These are phyloP conservation scores for Periconia macrospinosa DNA, from an alignment of 2,329 filamentous ascomycete genomes.

Conservation along the genomic window DNA sequence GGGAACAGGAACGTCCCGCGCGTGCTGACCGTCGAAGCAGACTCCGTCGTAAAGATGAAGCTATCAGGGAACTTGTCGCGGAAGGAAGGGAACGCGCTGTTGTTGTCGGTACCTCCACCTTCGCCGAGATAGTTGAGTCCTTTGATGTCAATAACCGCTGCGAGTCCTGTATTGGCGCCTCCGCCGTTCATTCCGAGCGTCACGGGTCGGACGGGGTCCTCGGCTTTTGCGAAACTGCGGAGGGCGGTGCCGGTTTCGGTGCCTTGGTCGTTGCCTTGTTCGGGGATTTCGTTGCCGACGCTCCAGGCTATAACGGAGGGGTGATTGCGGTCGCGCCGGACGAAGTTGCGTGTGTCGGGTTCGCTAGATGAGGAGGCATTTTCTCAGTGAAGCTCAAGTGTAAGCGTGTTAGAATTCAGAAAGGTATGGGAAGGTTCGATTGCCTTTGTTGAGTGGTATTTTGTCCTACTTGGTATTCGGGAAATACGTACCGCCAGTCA, in stretches of 20 bases:
- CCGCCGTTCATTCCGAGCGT: slow-evolving; percentile 55
- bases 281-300: slow-evolving; percentile 57
- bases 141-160: slow-evolving; percentile 51
- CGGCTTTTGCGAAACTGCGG: slow-evolving; percentile 47
- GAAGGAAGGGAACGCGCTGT: slow-evolving; percentile 22
- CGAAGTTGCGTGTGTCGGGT: slow-evolving; percentile 53
- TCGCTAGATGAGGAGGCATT: slow-evolving; percentile 29
- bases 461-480: too few relatives aligned
- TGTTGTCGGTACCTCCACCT: slow-evolving; percentile 15
- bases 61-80: slow-evolving; percentile 47
- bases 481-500: too few relatives aligned
- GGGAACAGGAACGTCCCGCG: slow-evolving; percentile 59
- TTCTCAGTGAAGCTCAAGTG: too few relatives aligned
- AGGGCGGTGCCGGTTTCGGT: slow-evolving; percentile 42
- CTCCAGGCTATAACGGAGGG: slow-evolving; percentile 58
- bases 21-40: slow-evolving; percentile 50
- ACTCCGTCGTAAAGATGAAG: slow-evolving; percentile 40
- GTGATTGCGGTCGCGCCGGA: slow-evolving; percentile 60
- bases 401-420: too few relatives aligned
- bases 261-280: slow-evolving; percentile 45
- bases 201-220: slow-evolving; percentile 52
- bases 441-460: background rate
- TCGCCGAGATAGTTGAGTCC: slow-evolving; percentile 61
- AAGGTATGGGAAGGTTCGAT: too few relatives aligned
- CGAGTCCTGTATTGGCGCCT: slow-evolving; percentile 43